Conservation (phyloP, 805 yeast species). For the Nakazawaea ambrosiae region DNA sequence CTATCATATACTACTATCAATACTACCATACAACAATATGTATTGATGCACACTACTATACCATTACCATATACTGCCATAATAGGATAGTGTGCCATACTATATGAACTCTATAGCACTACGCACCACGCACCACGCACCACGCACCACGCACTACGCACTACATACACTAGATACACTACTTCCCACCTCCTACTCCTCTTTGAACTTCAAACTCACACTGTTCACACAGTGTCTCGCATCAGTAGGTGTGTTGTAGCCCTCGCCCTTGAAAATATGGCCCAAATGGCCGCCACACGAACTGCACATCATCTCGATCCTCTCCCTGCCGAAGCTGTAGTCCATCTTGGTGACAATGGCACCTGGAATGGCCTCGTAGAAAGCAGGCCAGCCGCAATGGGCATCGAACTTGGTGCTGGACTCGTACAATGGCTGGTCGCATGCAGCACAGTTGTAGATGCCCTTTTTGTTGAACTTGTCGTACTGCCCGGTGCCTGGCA, state of each 20-base stretch:
- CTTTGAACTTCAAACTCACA: slow-evolving; percentile 58
- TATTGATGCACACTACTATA: too few relatives aligned
- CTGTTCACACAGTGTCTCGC: slow-evolving; percentile 95
- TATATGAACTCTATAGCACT: too few relatives aligned
- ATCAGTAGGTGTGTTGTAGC: slow-evolving; percentile 78
- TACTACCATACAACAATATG: too few relatives aligned
- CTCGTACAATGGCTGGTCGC: slow-evolving; percentile 71
- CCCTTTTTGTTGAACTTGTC: slow-evolving; percentile 46
- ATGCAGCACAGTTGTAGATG: slow-evolving; percentile 78
- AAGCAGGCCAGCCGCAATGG: slow-evolving; percentile 98
- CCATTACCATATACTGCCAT: too few relatives aligned
- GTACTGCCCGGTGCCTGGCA: slow-evolving; percentile 60
- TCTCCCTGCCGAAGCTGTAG: slow-evolving; percentile 60
- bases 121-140: too few relatives aligned
- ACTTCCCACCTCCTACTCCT: neutral
- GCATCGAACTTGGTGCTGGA: slow-evolving; percentile 80
- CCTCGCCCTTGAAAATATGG: slow-evolving; percentile 92
- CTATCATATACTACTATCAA: too few relatives aligned
- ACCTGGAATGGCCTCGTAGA: slow-evolving; percentile 83
- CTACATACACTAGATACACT: too few relatives aligned
- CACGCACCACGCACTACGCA: too few relatives aligned
- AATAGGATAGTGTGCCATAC: too few relatives aligned
- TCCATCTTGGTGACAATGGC: slow-evolving; percentile 61
- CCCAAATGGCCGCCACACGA: slow-evolving; percentile 94
- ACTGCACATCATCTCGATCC: slow-evolving; percentile 86